phyloP scores from a whole-genome alignment of 2,329 filamentous ascomycete genomes.

The Neofusicoccum ribis region DNA sequence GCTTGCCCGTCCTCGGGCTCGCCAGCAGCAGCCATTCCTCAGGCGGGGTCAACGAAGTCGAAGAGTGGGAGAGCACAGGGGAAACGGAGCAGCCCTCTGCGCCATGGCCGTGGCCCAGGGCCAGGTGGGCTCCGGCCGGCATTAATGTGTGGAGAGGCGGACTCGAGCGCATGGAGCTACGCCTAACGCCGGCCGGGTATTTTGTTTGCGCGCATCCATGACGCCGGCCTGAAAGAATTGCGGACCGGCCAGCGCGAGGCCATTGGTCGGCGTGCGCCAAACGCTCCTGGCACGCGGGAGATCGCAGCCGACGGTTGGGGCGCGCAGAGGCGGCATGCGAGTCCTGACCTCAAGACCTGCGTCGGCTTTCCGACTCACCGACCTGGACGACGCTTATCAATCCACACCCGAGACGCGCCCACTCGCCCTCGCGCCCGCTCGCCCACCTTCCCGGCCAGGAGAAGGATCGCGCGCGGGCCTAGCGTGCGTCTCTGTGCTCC shows the following conservation, averaged over 20 bases:
- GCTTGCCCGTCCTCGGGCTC: slow-evolving; percentile 40
- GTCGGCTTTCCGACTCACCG: background rate
- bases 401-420: background rate
- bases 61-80: background rate
- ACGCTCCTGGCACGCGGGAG: background rate
- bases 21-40: slow-evolving; percentile 26
- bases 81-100: background rate
- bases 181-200: slow-evolving; percentile 10
- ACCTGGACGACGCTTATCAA: slow-evolving; percentile 1
- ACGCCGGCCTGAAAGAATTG: background rate
- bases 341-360: slow-evolving; percentile 11
- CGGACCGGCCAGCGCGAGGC: background rate
- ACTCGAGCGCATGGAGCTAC: slow-evolving; percentile 7
- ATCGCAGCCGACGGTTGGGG: background rate
- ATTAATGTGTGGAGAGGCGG: slow-evolving; percentile 5
- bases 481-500: no score
- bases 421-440: background rate
- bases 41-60: background rate
- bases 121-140: background rate
- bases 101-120: background rate
- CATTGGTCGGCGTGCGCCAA: background rate
- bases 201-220: background rate
- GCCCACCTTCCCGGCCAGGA: slow-evolving; percentile 1
- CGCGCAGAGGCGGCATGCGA: background rate
- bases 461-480: no score